These are phyloP conservation scores for Eucalyptus urophylla DNA, from an alignment of 345 rosid genomes.

Conservation along the genomic window DNA sequence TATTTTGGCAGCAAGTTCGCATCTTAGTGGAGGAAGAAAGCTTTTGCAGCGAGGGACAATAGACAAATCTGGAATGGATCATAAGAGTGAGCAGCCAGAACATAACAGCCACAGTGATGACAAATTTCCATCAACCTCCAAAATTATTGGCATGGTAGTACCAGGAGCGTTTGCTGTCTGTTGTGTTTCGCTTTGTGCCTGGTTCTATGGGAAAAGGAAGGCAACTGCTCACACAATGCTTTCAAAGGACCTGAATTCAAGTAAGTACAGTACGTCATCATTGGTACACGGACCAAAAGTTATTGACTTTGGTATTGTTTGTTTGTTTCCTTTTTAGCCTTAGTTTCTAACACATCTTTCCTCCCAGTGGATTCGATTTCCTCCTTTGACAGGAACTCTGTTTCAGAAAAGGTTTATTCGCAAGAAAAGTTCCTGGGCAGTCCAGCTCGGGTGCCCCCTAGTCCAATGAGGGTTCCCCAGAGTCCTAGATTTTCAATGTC, in stretches of 20 bases:
- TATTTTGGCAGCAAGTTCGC: neutral
- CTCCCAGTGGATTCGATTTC: slow-evolving; percentile 60
- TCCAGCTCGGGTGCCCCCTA: slow-evolving; percentile 52
- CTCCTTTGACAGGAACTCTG: slow-evolving; percentile 34
- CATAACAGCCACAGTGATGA: neutral
- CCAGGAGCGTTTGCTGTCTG: slow-evolving; percentile 34
- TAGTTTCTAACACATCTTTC: neutral
- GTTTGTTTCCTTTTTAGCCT: neutral
- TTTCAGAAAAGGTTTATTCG: slow-evolving; percentile 25
- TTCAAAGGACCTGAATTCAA: slow-evolving; percentile 45
- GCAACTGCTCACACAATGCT: slow-evolving; percentile 45
- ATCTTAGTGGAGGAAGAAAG: slow-evolving; percentile 21
- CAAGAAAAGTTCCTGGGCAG: slow-evolving; percentile 49
- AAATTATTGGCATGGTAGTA: slow-evolving; percentile 24
- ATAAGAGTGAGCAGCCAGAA: neutral
- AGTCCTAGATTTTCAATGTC: slow-evolving; percentile 78
- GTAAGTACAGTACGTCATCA: slow-evolving; percentile 17
- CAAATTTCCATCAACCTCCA: neutral
- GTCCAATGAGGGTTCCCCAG: slow-evolving; percentile 65
- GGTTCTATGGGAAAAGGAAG: slow-evolving; percentile 48
- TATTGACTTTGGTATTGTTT: neutral
- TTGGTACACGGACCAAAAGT: neutral
- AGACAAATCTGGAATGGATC: neutral
- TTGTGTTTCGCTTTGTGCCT: slow-evolving; percentile 44
- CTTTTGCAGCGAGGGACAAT: slow-evolving; percentile 13